Percentiles rank a stretch among this genome's conserved stretches.
These are phyloP conservation scores for Epithemia pelagica DNA, from an alignment of 108 stramenopile genomes.

Conservation along the genomic window DNA sequence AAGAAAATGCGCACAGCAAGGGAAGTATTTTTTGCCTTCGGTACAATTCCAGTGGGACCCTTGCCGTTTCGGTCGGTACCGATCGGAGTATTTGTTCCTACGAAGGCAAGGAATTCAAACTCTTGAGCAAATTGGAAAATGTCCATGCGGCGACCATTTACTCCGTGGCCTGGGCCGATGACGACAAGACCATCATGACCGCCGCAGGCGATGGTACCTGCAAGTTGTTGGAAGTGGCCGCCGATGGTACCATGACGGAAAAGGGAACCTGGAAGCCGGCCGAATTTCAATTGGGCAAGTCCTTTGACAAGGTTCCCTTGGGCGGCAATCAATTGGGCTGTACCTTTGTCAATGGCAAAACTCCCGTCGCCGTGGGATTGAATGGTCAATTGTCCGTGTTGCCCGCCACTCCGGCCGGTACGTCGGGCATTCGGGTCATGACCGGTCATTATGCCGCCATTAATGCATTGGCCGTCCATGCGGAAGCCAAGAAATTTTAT, in stretches of 20 bases:
- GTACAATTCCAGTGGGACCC: constrained; percentile 73
- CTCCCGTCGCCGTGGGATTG: constrained; percentile 67
- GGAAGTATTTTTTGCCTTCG: constrained; percentile 75
- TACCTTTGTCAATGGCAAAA: constrained; percentile 49
- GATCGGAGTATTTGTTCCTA: constrained; percentile 82
- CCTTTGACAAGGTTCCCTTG: constrained; percentile 43
- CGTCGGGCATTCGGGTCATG: constrained; percentile 31
- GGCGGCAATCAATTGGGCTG: constrained; percentile 76
- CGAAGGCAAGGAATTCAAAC: constrained; percentile 63
- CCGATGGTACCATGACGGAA: constrained; percentile 28
- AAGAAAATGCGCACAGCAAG: constrained; percentile 44
- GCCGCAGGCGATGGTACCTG: constrained; percentile 90
- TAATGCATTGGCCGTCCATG: constrained; percentile 70
- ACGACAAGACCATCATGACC: constrained; percentile 71
- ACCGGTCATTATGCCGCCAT: constrained; percentile 84
- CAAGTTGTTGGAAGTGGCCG: constrained; percentile 53
- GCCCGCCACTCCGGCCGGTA: constrained; percentile 21
- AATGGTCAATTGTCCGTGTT: constrained; percentile 84
- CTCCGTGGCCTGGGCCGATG: constrained; percentile 72
- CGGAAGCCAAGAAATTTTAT: constrained; percentile 46
- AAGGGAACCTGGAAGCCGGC: constrained; percentile 63
- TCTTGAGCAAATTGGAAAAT: constrained; percentile 38
- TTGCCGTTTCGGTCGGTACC: constrained; percentile 60
- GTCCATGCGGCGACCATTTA: constrained; percentile 83
- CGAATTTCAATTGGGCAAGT: constrained; percentile 21